Percentiles rank a stretch among this genome's conserved stretches.
These are phyloP conservation scores for Yarrowia deformans DNA, from an alignment of 805 yeast genomes.

Conservation along the genomic window DNA sequence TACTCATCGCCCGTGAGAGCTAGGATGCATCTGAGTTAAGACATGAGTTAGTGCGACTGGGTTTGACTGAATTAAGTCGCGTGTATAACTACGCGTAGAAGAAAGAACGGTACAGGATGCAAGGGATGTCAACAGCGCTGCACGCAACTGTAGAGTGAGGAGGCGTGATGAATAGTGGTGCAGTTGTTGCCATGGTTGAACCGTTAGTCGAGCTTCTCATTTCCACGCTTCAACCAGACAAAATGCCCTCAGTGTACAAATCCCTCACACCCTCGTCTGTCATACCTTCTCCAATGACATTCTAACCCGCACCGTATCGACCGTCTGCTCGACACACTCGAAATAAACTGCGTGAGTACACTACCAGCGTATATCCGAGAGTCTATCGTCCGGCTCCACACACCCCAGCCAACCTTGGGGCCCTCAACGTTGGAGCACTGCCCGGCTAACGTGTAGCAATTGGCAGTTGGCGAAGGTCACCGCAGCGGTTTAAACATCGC, in stretches of 20 bases:
- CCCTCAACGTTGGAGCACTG: constrained; percentile 9
- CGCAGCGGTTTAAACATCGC: not conserved
- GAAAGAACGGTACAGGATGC: not conserved
- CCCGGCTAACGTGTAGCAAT: not conserved
- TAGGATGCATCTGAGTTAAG: not conserved
- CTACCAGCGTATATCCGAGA: constrained; percentile 19
- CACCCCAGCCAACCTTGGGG: constrained; percentile 2
- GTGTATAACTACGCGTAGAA: not conserved
- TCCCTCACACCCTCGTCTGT: not conserved
- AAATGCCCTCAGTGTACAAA: not conserved
- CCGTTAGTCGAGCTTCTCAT: too few relatives aligned
- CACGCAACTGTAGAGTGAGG: too few relatives aligned
- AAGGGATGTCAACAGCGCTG: constrained; percentile 1
- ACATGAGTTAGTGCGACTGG: not conserved
- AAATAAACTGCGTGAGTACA: constrained; percentile 11
- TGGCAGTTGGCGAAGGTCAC: not conserved
- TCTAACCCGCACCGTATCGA: too few relatives aligned
- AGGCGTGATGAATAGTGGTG: too few relatives aligned
- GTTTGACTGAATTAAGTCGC: not conserved
- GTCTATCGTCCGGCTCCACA: constrained; percentile 1
- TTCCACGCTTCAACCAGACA: not conserved
- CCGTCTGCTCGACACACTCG: not conserved
- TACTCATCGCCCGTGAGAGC: too few relatives aligned
- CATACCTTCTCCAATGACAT: too few relatives aligned
- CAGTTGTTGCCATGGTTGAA: too few relatives aligned